phyloP scores from a whole-genome alignment of 164 flowering plant genomes.

The Amborella trichopoda region DNA sequence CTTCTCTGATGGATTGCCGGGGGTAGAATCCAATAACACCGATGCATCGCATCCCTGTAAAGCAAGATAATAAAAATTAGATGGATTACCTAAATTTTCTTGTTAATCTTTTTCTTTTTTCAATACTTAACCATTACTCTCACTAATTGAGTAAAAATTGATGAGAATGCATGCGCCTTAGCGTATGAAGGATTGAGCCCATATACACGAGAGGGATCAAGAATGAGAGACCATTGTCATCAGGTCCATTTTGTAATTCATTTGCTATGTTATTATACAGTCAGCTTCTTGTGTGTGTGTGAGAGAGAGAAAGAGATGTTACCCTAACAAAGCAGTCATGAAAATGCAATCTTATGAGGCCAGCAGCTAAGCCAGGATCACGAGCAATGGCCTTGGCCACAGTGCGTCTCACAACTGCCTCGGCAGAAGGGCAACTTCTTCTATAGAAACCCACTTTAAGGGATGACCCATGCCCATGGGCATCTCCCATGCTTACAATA shows the following conservation, averaged over 20 bases:
- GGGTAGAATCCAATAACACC: constrained; percentile 6
- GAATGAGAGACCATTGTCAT: not conserved
- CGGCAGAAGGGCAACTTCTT: constrained; percentile 14
- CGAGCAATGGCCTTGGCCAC: constrained; percentile 27
- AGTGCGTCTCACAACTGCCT: constrained; percentile 12
- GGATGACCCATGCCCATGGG: constrained; percentile 1
- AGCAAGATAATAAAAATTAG: not conserved
- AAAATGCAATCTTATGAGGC: constrained; percentile 54
- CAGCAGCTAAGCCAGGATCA: constrained; percentile 47
- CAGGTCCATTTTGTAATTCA: not conserved
- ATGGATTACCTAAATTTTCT: not conserved
- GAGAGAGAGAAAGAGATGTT: too few relatives aligned
- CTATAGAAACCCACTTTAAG: constrained; percentile 11
- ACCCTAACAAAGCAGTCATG: constrained; percentile 72
- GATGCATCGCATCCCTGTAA: constrained; percentile 11
- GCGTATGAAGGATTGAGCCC: not conserved
- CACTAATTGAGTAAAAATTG: not conserved
- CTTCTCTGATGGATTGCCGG: constrained; percentile 1
- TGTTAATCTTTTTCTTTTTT: not conserved
- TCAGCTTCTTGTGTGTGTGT: not conserved
- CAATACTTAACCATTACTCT: not conserved
- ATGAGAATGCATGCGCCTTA: not conserved
- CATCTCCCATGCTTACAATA: not conserved
- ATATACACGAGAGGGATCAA: not conserved
- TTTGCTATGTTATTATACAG: not conserved